These are phyloP conservation scores for Suillus placidus DNA, from an alignment of 768 basidiomycete genomes.

Conservation along the genomic window DNA sequence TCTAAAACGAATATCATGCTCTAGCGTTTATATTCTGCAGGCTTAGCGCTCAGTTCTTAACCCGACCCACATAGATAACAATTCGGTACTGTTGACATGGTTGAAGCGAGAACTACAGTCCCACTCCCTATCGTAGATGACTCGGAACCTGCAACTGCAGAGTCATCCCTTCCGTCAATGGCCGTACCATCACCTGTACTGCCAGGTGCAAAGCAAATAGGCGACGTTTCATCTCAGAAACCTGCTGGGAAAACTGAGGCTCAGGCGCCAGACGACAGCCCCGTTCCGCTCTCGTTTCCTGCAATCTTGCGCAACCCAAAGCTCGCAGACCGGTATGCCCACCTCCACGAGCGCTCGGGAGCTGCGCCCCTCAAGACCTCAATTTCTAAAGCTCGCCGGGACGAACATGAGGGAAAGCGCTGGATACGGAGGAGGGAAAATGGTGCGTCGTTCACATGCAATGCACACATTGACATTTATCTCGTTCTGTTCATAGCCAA, in stretches of 20 bases:
- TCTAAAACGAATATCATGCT: not conserved
- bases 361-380: conserved; percentile 18
- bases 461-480: conserved; percentile 10
- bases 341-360: conserved; percentile 40
- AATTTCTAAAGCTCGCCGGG: conserved; percentile 47
- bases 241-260: not conserved
- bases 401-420: conserved; percentile 76
- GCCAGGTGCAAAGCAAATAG: not conserved
- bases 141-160: not conserved
- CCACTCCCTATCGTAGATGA: not conserved
- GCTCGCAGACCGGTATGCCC: conserved; percentile 53
- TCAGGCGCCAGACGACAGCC: conserved; percentile 16
- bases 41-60: not conserved
- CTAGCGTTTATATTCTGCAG: not conserved
- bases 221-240: not conserved
- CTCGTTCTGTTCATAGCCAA: conserved; percentile 46
- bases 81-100: not conserved
- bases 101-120: not conserved
- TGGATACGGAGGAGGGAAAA: conserved; percentile 80
- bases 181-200: too few relatives aligned
- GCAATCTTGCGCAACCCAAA: conserved; percentile 65
- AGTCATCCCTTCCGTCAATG: not conserved
- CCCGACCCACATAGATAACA: not conserved
- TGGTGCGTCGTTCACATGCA: conserved; percentile 44
- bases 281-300: conserved; percentile 70